Evolutionary conservation across 305 asterid genomes (phyloP), one percentile per base, ranked within the genome.

Genomic region (Fraxinus baroniana): DNA sequence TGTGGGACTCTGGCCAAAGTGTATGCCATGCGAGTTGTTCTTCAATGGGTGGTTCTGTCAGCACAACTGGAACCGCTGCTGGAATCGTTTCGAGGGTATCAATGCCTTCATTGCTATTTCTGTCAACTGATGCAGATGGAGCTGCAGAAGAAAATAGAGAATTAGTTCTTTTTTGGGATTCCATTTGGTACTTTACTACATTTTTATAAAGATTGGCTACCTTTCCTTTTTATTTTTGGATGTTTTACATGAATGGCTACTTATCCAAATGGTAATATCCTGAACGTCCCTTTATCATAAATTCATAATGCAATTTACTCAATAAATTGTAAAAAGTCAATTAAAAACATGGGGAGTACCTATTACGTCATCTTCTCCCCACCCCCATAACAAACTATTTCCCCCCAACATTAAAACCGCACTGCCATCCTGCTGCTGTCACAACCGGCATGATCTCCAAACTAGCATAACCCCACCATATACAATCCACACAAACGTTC

Each of bases 1-100:
- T 95, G 93, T 95, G 98, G 1, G 98, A 89, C 85, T 95, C 97
- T 0, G 98, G 98, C 98, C 98, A 95, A 71, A 95, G 90, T 64
- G 99, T 95, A 85, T 95, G 90, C 93, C 93, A 95, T 73, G 92
- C 90, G 79, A 95, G 88, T 84, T 95, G 97, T 87, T 95, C 99
- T 87, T 95, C 99, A 85, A 95, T 92, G 28, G 99, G 99, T 74
- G 97, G 93, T 85, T 95, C 98, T 37, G 98, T 95, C 77, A 95
- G 86, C 85, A 85, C 97, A 76, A 91, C 92, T 52, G 99, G 99
- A 87, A 92, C 97, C 81, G 98, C 99, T 85, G 91, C 99, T 13
- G 98, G 99, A 77, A 95, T 87, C 22, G 97, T 95, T 88, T 94
- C 99, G 37, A 90, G 88, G 36, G 97, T 89, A 82, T 94, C 97